phyloP scores from a whole-genome alignment of 495 filamentous ascomycete species.

The Xylaria venustula region DNA sequence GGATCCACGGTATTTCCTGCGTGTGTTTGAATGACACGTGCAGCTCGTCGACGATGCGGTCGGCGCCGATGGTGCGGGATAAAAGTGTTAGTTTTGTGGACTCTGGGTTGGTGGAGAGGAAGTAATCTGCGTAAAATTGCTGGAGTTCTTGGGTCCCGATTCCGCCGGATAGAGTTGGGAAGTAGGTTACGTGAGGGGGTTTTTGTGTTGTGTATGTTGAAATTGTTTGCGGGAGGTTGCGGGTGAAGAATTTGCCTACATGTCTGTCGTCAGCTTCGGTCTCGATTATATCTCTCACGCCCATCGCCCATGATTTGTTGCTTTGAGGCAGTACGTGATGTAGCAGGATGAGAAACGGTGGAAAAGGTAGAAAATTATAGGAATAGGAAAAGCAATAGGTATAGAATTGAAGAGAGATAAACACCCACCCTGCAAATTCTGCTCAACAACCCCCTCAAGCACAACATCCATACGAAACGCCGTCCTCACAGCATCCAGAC shows the following conservation, averaged over 20 bases:
- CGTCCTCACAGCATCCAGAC: conserved; percentile 41
- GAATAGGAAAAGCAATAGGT: neutral
- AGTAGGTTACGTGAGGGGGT: conserved; percentile 53
- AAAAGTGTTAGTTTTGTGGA: conserved; percentile 62
- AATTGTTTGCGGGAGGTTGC: conserved; percentile 47
- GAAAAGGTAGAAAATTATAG: too few relatives aligned
- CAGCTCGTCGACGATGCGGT: conserved; percentile 46
- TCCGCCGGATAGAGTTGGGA: conserved; percentile 57
- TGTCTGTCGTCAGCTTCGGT: neutral
- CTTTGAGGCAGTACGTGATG: too few relatives aligned
- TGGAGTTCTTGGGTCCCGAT: conserved; percentile 61
- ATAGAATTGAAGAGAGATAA: neutral
- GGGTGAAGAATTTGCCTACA: conserved; percentile 49
- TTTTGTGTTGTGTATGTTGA: conserved; percentile 49
- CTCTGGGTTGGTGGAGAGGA: conserved; percentile 59
- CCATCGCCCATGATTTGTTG: too few relatives aligned
- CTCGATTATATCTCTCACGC: too few relatives aligned
- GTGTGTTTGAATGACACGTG: conserved; percentile 61
- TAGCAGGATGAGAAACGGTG: too few relatives aligned
- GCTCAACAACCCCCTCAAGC: conserved; percentile 58
- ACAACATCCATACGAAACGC: conserved; percentile 61
- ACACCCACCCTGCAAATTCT: conserved; percentile 54
- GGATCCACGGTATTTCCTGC: conserved; percentile 67
- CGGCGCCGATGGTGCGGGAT: conserved; percentile 56
- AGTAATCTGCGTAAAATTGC: conserved; percentile 68